Base-by-base conservation (phyloP, 1,284 basidiomycete species). In the Cutaneotrichosporon mucoides region DNA sequence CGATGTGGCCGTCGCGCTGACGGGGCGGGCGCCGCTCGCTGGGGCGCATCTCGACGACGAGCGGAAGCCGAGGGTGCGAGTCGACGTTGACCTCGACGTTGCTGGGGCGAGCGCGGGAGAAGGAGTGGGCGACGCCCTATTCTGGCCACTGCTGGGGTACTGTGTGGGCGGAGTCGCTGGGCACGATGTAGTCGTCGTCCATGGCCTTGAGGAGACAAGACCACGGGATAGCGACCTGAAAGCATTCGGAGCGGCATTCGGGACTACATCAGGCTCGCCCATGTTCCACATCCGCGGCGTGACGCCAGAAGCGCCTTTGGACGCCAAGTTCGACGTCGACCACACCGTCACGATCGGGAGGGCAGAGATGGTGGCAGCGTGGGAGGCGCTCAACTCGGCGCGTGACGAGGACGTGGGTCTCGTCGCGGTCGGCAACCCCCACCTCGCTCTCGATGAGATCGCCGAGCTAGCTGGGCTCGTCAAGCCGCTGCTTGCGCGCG, bases 251-350 rank as follows among this genome's bases (percentile, higher is more conserved):
- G 60, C 60, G 4, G 60, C 56, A 6, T 61, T 52, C n/a, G 60
- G 40, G 6, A 61, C 60, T 13, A 52, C 60, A 2, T 51, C 53
- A 12, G 42, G 45, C 37, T 45, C 56, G 6, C 56, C 60, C 49
- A 58, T 61, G 60, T 58, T 61, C 44, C 60, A 61, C 53, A 43
- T 61, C 36, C 53, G 37, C 4, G 60, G 60, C 13, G 24, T 61
- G 15, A 61, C 60, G 5, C 60, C 60, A 1, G 60, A 61, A 24
- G 56, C 60, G 11, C 34, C 41, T 4, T 43, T 13, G n/a, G 5
- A 37, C 33, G 35, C 6, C 24, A 36, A 16, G 16, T 42, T 33
- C 36, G 33, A 9, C 10, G 36, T 34, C 42, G n/a, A 12, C n/a
- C 43, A 15, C 2, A 16, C 8, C 2, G 24, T 4, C 6, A 5